These are phyloP conservation scores for Lasiodiplodia citricola DNA, from an alignment of 2,329 filamentous ascomycete genomes.

Conservation along the genomic window DNA sequence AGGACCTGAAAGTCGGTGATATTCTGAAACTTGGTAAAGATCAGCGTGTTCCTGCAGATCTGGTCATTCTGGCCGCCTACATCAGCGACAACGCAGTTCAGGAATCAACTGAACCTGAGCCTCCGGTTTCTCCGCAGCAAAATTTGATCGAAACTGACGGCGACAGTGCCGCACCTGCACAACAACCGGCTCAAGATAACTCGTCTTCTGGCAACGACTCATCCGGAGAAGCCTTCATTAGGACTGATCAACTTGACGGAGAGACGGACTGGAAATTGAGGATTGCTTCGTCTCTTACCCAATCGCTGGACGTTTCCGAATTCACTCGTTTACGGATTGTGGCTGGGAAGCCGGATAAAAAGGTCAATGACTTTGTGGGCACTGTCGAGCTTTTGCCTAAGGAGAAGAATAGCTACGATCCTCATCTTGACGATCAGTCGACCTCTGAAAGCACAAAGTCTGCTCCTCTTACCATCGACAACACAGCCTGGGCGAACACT, in stretches of 20 bases:
- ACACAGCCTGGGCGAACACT: constrained; percentile 98
- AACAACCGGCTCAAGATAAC: constrained; percentile 26
- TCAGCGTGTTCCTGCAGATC: constrained; percentile 90
- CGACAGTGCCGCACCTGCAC: background rate
- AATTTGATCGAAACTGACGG: constrained; percentile 28
- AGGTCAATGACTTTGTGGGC: constrained; percentile 94
- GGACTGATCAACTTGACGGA: constrained; percentile 95
- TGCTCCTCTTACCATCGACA: constrained; percentile 85
- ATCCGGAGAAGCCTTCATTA: constrained; percentile 88
- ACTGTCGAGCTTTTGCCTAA: constrained; percentile 75
- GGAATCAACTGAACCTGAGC: constrained; percentile 16
- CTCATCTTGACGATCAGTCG: constrained; percentile 35
- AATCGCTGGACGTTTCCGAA: constrained; percentile 74
- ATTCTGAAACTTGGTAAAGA: constrained; percentile 93
- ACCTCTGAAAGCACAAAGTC: constrained; percentile 55
- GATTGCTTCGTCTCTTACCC: constrained; percentile 83
- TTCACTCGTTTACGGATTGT: constrained; percentile 71
- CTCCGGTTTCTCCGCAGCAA: constrained; percentile 29
- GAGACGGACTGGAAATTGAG: constrained; percentile 99
- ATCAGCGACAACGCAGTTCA: constrained; percentile 40
- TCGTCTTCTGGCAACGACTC: constrained; percentile 31
- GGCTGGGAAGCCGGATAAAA: constrained; percentile 88
- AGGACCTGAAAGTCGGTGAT: constrained; percentile 91
- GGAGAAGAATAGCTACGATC: constrained; percentile 54
- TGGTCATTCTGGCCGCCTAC: constrained; percentile 87